These are phyloP conservation scores for Hymenoscyphus fructigenus DNA, from an alignment of 2,329 filamentous ascomycete species.

Conservation along the genomic window DNA sequence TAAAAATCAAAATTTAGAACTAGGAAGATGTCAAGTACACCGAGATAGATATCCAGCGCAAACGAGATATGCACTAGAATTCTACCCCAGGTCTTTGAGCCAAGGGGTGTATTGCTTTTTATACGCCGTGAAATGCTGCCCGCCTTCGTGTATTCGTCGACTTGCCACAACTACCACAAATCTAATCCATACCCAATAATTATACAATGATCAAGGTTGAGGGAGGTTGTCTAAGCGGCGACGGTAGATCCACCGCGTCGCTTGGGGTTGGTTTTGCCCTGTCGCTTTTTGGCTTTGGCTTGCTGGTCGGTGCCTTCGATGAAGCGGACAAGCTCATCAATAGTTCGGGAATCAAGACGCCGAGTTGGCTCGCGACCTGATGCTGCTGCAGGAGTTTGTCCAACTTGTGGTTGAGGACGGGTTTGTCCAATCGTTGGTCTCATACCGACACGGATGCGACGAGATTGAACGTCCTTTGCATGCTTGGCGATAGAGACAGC, in stretches of 20 bases:
- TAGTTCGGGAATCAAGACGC: conserved; percentile 72
- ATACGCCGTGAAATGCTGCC: conserved; percentile 3
- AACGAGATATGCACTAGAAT: not conserved
- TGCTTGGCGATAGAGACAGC: conserved; percentile 94
- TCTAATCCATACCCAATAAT: not conserved
- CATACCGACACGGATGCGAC: conserved; percentile 65
- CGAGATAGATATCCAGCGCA: not conserved
- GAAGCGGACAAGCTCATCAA: conserved; percentile 91
- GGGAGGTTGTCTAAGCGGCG: conserved; percentile 15
- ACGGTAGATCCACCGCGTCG: conserved; percentile 42
- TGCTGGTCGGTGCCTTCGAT: conserved; percentile 74
- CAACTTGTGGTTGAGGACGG: conserved; percentile 62
- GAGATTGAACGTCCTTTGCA: conserved; percentile 79
- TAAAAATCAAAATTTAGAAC: not conserved
- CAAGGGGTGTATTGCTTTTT: not conserved
- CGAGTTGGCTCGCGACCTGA: conserved; percentile 35
- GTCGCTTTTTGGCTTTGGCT: conserved; percentile 54
- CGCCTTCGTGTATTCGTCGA: not conserved
- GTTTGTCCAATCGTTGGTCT: conserved; percentile 55
- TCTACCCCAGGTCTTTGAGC: not conserved
- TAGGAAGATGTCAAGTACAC: not conserved
- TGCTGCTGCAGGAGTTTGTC: conserved; percentile 52
- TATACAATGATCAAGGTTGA: conserved; percentile 1
- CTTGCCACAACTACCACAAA: too few species aligned
- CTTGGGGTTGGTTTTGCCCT: conserved; percentile 56